Base-by-base conservation (phyloP, 495 filamentous ascomycete genomes). In the Penicillium taxi region DNA sequence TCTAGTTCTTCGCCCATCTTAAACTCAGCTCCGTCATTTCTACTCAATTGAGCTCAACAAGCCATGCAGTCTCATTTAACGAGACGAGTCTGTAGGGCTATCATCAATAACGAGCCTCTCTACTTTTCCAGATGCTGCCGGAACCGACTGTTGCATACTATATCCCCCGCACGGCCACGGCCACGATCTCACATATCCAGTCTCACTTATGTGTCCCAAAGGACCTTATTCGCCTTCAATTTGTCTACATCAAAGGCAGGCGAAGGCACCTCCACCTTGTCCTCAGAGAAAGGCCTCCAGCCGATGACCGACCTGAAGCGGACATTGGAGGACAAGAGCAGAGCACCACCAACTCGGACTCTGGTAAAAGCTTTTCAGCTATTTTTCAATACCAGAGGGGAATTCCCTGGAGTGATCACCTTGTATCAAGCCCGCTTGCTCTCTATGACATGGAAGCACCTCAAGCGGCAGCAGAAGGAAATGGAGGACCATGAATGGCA, bases 1-100 rank as follows among this genome's bases (percentile, higher is more conserved):
- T 19, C 26, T 9, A n/a, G n/a, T 1, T 12, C 9, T 11, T 22
- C 8, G 16, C 13, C 15, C 25, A 28, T n/a, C 35, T 29, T 19
- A n/a, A 20, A 32, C 19, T 32, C 18, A 32, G 9, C 17, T 17
- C 14, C 30, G 8, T 28, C 11, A 4, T 6, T 28, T 4, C 4
- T 28, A 4, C 5, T 9, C 26, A 4, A 28, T 12, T 5, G 26
- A 28, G 26, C n/a, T 45, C 51, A 23, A n/a, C 0, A 15, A 33
- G 60, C 50, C 59, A 93, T 93, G 87, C 83, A 81, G 53, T 88
- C 86, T 59, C 82, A 86, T 53, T 74, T 94, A 47, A 80, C 84
- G 32, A 75, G 81, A 59, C 63, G 73, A 56, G 79, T 86, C 45
- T 84, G 88, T 55, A 73, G 74, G 38, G 74, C 75, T 46, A 69